Base-by-base conservation (phyloP, 2,329 filamentous ascomycete species). In the Xylariales sp. region DNA sequence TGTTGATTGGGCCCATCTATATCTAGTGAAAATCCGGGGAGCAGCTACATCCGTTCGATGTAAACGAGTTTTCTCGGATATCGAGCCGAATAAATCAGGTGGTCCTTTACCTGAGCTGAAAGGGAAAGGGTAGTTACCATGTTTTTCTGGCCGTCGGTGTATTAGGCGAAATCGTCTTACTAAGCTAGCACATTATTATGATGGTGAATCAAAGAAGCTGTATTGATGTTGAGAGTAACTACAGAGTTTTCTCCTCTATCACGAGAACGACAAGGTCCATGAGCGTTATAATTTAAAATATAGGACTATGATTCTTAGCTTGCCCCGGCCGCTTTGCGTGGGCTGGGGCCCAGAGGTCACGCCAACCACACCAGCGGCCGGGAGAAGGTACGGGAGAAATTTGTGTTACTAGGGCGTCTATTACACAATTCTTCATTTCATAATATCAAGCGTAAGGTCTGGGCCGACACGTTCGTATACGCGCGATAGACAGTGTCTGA, bases 1-100 rank as follows among this genome's bases (percentile, higher is more conserved):
- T 43, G 18, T 46, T 53, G 36, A 58, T 68, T 65, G 58, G 58
- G 5, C 30, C 59, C 59, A 53, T 56, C 16, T 43, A 50, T 34
- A 66, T 63, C 7, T 53, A 67, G 28, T 23, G 66, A 68, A 65
- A 68, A 65, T 65, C 62, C 53, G 66, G 66, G 66, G 66, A 58
- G 53, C 58, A 55, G 28, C 52, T 32, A 52, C 52, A 54, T 32
- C 23, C 30, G 12, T 28, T 23, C 14, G 49, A 54, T n/a, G 7
- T 23, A 65, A 65, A 68, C 55, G 53, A 62, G 28, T 41, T 53
- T 46, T 46, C 49, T 32, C 57, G 53, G 57, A 53, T 65, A 43
- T 36, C 28, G 53, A 65, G 53, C 53, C 62, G 62, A 68, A 58
- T 14, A 1, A 39, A 32, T 52, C 14, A 14, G 12, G 16, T 14